phyloP scores from a whole-genome alignment of 75 land plant genomes.

The Picea sitchensis region DNA sequence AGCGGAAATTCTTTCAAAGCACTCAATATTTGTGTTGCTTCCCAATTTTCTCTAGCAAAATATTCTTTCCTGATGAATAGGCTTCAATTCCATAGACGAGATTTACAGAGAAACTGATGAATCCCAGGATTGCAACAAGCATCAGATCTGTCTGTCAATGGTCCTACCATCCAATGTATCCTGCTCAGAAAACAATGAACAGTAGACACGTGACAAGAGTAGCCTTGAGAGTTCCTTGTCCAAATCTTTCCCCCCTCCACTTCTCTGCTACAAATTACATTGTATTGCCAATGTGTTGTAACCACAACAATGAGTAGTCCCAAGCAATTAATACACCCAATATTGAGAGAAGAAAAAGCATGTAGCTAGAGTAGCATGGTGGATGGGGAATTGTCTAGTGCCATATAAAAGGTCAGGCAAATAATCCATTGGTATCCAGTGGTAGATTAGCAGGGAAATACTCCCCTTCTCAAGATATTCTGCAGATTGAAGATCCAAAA shows the following conservation, averaged over 20 bases:
- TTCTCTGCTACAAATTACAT: background rate
- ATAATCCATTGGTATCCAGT: background rate
- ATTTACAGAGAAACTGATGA: background rate
- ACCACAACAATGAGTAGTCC: background rate
- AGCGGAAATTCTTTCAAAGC: background rate
- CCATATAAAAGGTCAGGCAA: background rate
- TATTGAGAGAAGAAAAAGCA: background rate
- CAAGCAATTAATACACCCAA: background rate
- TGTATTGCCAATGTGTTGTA: background rate
- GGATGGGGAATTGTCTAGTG: background rate
- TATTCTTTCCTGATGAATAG: background rate
- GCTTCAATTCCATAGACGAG: background rate
- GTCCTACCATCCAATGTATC: background rate
- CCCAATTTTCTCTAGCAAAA: background rate
- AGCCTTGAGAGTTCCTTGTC: background rate
- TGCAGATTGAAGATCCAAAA: background rate
- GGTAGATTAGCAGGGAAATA: background rate
- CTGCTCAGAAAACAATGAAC: background rate
- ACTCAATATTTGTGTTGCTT: background rate
- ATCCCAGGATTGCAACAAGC: background rate
- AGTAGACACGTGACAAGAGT: background rate
- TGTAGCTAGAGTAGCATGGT: background rate
- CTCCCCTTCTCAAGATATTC: constrained; percentile 1
- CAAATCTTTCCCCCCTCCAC: background rate
- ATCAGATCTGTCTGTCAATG: background rate